These are phyloP conservation scores for Phenoliferia sp. DNA, from an alignment of 1,284 basidiomycete species.

Conservation along the genomic window DNA sequence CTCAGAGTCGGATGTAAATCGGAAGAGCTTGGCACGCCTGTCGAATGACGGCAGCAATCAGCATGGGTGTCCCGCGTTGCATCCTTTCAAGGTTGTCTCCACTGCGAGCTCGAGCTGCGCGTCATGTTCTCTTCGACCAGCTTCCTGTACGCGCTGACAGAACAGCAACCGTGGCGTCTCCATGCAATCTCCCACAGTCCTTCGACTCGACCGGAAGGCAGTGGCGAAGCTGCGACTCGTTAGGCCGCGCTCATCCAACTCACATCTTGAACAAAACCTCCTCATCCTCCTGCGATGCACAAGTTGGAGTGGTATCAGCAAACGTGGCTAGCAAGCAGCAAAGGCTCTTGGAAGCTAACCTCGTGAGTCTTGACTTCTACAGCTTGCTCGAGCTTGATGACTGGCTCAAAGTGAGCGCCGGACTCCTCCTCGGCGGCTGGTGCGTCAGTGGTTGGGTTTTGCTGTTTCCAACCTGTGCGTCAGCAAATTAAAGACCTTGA, in stretches of 20 bases:
- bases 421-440: slow-evolving; percentile 62
- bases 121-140: neutral
- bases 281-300: slow-evolving; percentile 65
- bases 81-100: neutral
- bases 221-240: neutral
- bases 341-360: neutral
- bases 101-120: neutral
- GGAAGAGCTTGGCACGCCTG: slow-evolving; percentile 98
- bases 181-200: neutral
- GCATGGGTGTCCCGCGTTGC: neutral
- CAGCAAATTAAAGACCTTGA: too few relatives aligned
- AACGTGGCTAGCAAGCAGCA: neutral
- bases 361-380: slow-evolving; percentile 93
- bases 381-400: slow-evolving; percentile 93
- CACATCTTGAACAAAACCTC: slow-evolving; percentile 93
- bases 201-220: neutral
- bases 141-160: too few relatives aligned
- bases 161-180: neutral
- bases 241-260: slow-evolving; percentile 40
- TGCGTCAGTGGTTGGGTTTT: slow-evolving; percentile 4
- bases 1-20: slow-evolving; percentile 78
- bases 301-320: neutral
- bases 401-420: slow-evolving; percentile 92
- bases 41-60: neutral
- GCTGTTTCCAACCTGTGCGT: neutral